phyloP scores from a whole-genome alignment of 208 protist genomes.

The Naegleria fowleri region DNA sequence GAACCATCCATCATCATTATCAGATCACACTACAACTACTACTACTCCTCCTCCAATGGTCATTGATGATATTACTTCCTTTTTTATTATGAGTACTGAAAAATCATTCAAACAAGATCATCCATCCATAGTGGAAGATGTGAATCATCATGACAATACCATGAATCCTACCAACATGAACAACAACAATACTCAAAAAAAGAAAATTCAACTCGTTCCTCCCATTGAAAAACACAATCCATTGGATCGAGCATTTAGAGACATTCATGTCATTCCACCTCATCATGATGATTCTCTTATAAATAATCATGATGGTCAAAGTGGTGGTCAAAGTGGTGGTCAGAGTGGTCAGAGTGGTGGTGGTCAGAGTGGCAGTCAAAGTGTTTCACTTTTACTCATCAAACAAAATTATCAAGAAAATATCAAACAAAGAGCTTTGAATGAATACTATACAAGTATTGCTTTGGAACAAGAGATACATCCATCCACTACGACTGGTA shows the following conservation, averaged over 20 bases:
- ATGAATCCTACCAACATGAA: too few species aligned
- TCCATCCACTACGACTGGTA: background rate
- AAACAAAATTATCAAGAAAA: background rate
- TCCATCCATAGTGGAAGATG: too few species aligned
- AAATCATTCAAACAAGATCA: background rate
- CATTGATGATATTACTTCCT: background rate
- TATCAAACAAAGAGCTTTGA: background rate
- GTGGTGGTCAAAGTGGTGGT: too few species aligned
- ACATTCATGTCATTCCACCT: background rate
- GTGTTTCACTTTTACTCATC: background rate
- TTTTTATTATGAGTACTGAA: background rate
- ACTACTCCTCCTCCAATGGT: too few species aligned
- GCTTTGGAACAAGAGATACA: background rate
- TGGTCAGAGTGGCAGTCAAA: too few species aligned
- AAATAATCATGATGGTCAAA: too few species aligned
- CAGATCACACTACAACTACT: too few species aligned
- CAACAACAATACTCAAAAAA: background rate
- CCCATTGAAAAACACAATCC: background rate
- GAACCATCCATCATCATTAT: too few species aligned
- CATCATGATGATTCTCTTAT: too few species aligned
- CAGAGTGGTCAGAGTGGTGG: too few species aligned
- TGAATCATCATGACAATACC: background rate
- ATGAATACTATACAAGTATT: background rate
- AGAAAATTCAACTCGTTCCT: background rate
- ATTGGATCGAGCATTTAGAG: background rate